Evolutionary conservation across 768 basidiomycete genomes (phyloP), one percentile per base, ranked within the genome.

Genomic region (Boletus bicolor): DNA sequence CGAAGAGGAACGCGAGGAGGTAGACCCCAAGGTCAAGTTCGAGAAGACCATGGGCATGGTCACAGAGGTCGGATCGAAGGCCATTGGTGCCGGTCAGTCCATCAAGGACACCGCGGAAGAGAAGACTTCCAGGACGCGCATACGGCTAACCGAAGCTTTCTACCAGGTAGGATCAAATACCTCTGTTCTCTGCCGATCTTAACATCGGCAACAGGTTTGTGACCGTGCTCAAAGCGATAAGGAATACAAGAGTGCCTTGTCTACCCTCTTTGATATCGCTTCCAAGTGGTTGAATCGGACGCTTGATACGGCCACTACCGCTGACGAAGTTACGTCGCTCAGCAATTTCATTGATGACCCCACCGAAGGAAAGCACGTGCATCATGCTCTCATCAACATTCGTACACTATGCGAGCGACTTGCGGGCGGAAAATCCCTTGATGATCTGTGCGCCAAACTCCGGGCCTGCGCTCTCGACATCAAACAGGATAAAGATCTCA

Each of bases 31-130:
- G 64, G 77, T 76, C 7, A 74, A 77, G 28, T 90, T 85, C 65
- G 84, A 87, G 69, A 80, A 81, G 59, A 77, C 83, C 0, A 85
- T 89, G 82, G 88, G 88, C 32, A 78, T 77, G 0, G 73, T 81
- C 10, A 89, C 86, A 65, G 77, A 72, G 11, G 75, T 73, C 0
- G 88, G 88, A 8, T 80, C 78, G 0, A 73, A 73, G 34, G 78
- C 76, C 8, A 89, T 89, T 28, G 84, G 81, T 4, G 74, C 73
- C 0, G 73, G 75, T 4, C 82, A 86, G 62, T 66, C 69, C 1
- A 75, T 76, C 4, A 71, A 74, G 3, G 68, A 64, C 0, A 72
- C 75, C 6, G 68, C 74, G 1, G 69, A 84, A 58, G 80, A 85
- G 14, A 67, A 74, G 38, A 67, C 74, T 0, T 72, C 79, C 14